These are phyloP conservation scores for Phytophthora citricola DNA, from an alignment of 352 stramenopile species.

Conservation along the genomic window DNA sequence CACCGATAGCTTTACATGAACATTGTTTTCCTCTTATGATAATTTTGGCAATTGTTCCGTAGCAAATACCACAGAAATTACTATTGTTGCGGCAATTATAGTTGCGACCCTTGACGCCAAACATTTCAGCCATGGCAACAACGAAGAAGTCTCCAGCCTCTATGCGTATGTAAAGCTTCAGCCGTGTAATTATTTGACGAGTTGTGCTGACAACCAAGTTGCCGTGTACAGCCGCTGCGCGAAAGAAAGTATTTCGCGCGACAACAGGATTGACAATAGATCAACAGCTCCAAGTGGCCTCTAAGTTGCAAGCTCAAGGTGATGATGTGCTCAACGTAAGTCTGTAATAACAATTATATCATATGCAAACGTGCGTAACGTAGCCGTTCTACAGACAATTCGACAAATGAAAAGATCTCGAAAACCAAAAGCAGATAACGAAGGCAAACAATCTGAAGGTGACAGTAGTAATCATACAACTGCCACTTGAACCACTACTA, in stretches of 20 bases:
- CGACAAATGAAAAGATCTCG: conserved; percentile 68
- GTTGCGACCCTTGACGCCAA: conserved; percentile 18
- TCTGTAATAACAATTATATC: background rate
- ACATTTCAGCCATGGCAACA: background rate
- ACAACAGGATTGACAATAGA: conserved; percentile 68
- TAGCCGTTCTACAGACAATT: conserved; percentile 49
- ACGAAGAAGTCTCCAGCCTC: conserved; percentile 4
- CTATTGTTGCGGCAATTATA: conserved; percentile 12
- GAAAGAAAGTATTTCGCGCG: conserved; percentile 75
- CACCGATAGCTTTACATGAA: conserved; percentile 17
- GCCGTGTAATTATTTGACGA: background rate
- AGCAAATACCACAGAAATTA: too few species aligned
- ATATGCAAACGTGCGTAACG: background rate
- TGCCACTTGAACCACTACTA: background rate
- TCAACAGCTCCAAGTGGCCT: conserved; percentile 65
- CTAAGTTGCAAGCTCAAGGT: conserved; percentile 53
- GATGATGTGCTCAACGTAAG: conserved; percentile 65
- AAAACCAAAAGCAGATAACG: conserved; percentile 65
- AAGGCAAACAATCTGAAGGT: conserved; percentile 73
- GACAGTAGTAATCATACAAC: background rate
- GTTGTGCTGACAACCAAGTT: background rate
- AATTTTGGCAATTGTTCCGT: background rate
- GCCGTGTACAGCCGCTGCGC: conserved; percentile 2
- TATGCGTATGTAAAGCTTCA: conserved; percentile 5
- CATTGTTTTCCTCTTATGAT: conserved; percentile 10